Evolutionary conservation across 768 basidiomycete species (phyloP), one percentile per base, ranked within the genome.

Genomic region (Hypholoma sublateritium): DNA sequence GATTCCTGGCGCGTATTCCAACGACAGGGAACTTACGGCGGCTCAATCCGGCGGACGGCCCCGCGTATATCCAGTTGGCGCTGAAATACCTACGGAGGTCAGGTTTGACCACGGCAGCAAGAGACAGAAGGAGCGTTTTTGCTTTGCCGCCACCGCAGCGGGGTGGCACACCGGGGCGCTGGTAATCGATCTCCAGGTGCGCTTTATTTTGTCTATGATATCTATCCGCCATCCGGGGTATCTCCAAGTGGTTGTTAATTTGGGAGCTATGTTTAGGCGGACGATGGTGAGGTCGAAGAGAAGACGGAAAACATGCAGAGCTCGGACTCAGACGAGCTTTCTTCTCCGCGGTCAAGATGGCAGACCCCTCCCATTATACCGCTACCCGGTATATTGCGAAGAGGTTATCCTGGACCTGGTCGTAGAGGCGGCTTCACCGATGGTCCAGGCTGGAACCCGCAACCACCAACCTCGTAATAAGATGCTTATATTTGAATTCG

Each of bases 141-240:
- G 91, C 62, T 90, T 96, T 62, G 82, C 82, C 1, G 85, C 87
- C 5, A 82, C 92, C 4, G 92, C 95, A 2, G 81, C 85, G 0
- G 95, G 95, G 9, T 96, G 94, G 95, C 95, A 98, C 65, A 89
- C 83, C 55, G 95, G 93, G 7, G 93, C 93, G 1, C 75, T 98
- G 46, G 91, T 92, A 3, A 87, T 96, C 39, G 91, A 93, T 67
- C 75, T 93, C 24, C 86, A 93, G 76, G 91, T 90, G 56, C 58
- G 78, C 65, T 22, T 28, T 9, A 21, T 51, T 25, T 49, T 46
- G 17, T 32, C 28, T 9, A 7, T 9, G 28, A 32, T 9, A 9
- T 32, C 9, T 1, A 32, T 9, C 28, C 9, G 28, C 28, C 28
- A 9, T 32, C 28, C 28, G 28, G 28, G 5, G 6, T 32, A 32